phyloP scores from a whole-genome alignment of 192 early-diverging fungal species.

The Neocallimastix lanati region DNA sequence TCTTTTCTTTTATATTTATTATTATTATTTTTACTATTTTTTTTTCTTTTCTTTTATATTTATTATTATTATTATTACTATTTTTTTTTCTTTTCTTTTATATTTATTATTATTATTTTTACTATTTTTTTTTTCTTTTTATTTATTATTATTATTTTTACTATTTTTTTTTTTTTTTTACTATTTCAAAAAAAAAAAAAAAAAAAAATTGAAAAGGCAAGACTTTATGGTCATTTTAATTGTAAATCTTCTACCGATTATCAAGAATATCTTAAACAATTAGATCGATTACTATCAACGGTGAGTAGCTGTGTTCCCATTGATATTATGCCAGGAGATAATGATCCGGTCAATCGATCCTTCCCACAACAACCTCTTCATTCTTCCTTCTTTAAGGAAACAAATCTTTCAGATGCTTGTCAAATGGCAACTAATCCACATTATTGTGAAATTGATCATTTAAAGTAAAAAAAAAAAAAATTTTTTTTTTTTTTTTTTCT shows the following conservation, averaged over 20 bases:
- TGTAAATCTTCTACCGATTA: slow-evolving; percentile 6
- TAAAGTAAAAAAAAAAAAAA: slow-evolving; percentile 16
- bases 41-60: no score
- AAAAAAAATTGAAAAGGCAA: background rate
- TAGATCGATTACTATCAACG: slow-evolving; percentile 49
- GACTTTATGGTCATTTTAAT: background rate
- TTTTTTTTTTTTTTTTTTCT: background rate
- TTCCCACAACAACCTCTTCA: slow-evolving; percentile 81
- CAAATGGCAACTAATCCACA: slow-evolving; percentile 64
- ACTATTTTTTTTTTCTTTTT: no score
- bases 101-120: no score
- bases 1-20: no score
- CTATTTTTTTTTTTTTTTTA: no score
- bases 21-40: no score
- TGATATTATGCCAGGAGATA: slow-evolving; percentile 61
- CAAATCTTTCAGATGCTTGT: slow-evolving; percentile 42
- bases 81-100: no score
- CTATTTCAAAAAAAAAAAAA: background rate
- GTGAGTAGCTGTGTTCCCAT: slow-evolving; percentile 42
- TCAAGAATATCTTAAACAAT: slow-evolving; percentile 17
- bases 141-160: background rate
- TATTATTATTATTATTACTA: no score
- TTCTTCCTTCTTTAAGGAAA: slow-evolving; percentile 42
- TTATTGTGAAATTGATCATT: slow-evolving; percentile 41
- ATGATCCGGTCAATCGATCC: slow-evolving; percentile 56